Percentiles rank a stretch among this genome's conserved stretches.
Conservation (phyloP, 2,329 filamentous ascomycete species). For the Cercospora nicotianae region DNA sequence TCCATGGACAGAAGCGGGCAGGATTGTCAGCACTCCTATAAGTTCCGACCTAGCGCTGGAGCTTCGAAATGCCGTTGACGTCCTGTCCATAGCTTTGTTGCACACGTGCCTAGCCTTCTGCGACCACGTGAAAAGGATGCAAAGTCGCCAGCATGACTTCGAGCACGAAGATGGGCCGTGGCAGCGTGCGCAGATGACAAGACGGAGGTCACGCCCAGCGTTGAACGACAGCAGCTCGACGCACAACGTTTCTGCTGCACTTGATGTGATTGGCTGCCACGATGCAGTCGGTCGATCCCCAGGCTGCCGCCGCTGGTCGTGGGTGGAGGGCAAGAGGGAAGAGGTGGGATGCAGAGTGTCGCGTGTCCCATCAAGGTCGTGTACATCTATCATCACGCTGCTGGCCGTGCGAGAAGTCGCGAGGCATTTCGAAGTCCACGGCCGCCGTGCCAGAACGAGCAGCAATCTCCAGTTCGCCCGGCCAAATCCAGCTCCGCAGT, state of each 20-base stretch:
- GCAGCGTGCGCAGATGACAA: constrained; percentile 5
- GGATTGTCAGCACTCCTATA: background rate
- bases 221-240: constrained; percentile 9
- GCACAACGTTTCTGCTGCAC: constrained; percentile 7
- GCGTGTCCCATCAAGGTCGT: background rate
- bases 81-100: background rate
- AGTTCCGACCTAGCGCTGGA: background rate
- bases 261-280: constrained; percentile 2
- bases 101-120: background rate
- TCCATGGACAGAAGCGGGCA: background rate
- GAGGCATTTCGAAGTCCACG: background rate
- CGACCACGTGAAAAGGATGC: background rate
- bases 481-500: background rate
- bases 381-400: background rate
- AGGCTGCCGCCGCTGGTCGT: background rate
- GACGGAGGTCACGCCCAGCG: constrained; percentile 2
- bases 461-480: background rate
- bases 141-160: background rate
- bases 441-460: background rate
- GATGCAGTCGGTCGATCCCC: background rate
- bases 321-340: background rate
- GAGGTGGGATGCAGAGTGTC: background rate
- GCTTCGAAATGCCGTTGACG: background rate
- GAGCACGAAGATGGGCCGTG: constrained; percentile 8
- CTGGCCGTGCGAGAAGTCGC: background rate